Conservation (phyloP, 148 eudicot species). For the Amaranthus cruentus region DNA sequence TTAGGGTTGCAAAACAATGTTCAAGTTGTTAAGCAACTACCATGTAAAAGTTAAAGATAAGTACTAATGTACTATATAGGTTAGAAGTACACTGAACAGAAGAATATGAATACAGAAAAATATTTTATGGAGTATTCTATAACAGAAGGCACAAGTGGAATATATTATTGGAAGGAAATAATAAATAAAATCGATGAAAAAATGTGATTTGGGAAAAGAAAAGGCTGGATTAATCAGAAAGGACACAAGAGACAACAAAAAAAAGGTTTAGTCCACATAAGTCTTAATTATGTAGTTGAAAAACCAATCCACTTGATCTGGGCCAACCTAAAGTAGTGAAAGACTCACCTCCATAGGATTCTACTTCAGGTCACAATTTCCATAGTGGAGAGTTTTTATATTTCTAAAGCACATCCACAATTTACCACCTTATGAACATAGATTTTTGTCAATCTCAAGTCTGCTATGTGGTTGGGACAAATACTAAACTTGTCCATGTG, state of each 20-base stretch:
- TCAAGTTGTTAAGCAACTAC: neutral
- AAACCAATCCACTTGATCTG: constrained; percentile 51
- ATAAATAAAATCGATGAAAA: neutral
- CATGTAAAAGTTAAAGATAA: constrained; percentile 1
- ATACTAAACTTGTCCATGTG: constrained; percentile 27
- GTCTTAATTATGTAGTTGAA: constrained; percentile 58
- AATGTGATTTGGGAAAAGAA: constrained; percentile 8
- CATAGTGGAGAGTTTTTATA: constrained; percentile 40
- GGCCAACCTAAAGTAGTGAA: constrained; percentile 37
- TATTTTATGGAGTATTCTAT: constrained; percentile 1
- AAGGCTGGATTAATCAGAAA: constrained; percentile 19
- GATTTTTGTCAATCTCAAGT: constrained; percentile 20
- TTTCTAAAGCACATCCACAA: constrained; percentile 38
- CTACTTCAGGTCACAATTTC: constrained; percentile 38
- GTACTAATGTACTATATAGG: neutral
- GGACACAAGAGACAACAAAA: constrained; percentile 55
- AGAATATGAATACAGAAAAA: constrained; percentile 19
- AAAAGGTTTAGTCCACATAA: constrained; percentile 55
- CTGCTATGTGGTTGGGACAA: constrained; percentile 31
- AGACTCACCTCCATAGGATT: constrained; percentile 50
- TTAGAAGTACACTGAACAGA: constrained; percentile 20
- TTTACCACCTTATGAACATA: constrained; percentile 33
- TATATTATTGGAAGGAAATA: neutral
- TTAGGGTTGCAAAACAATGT: neutral
- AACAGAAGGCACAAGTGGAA: neutral